Conservation (phyloP, 2,329 filamentous ascomycete genomes). For the Metarhizium brunneum region DNA sequence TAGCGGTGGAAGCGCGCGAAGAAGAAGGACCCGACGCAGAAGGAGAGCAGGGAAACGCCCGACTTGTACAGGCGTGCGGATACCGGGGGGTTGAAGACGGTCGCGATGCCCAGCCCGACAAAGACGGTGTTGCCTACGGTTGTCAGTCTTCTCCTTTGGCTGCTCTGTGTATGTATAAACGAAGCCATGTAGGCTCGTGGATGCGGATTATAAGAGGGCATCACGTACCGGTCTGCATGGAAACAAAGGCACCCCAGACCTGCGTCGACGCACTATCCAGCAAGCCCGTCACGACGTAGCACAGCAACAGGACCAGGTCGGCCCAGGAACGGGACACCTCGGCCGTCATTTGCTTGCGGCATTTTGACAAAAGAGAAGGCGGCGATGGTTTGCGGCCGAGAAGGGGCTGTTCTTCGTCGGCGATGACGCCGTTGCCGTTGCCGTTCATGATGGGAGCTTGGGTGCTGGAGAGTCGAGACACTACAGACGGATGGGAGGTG, state of each 20-base stretch:
- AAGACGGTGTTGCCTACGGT: conserved; percentile 64
- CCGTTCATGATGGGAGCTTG: conserved; percentile 6
- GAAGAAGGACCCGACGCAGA: conserved; percentile 63
- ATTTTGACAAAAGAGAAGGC: conserved; percentile 13
- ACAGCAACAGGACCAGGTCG: conserved; percentile 59
- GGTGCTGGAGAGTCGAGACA: too few species aligned
- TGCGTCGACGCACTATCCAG: conserved; percentile 68
- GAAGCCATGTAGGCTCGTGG: background rate
- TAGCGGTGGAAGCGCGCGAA: conserved; percentile 60
- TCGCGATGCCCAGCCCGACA: conserved; percentile 62
- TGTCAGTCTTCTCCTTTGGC: background rate
- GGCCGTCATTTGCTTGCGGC: conserved; percentile 24
- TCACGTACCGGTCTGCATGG: conserved; percentile 66
- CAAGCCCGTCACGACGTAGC: conserved; percentile 69
- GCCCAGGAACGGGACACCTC: conserved; percentile 53
- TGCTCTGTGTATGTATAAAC: too few species aligned
- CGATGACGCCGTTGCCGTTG: background rate
- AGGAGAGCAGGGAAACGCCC: conserved; percentile 57
- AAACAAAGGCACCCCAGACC: conserved; percentile 73
- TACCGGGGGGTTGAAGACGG: conserved; percentile 28
- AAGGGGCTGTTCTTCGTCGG: conserved; percentile 25
- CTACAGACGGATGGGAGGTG: background rate
- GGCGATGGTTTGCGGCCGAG: conserved; percentile 12
- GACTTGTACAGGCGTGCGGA: conserved; percentile 43
- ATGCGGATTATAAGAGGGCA: too few species aligned